phyloP scores from a whole-genome alignment of 1,284 basidiomycete genomes.

The Rhodotorula glutinis region DNA sequence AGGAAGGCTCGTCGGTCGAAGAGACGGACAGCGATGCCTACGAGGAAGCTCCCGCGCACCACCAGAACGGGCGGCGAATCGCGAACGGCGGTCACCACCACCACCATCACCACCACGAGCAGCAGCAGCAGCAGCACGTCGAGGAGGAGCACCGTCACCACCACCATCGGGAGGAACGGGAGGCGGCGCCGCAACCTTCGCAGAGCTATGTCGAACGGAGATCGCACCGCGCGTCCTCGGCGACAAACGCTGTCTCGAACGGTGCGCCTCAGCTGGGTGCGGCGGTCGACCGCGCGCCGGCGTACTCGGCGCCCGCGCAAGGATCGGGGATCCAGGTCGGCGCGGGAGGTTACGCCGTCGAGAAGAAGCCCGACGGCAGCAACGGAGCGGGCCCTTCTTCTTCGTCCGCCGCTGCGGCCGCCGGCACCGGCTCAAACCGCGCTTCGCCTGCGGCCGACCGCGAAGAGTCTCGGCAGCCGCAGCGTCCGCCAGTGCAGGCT shows the following conservation, averaged over 20 bases:
- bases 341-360: constrained; percentile 60
- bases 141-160: constrained; percentile 19
- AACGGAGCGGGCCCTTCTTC: neutral
- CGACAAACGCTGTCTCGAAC: neutral
- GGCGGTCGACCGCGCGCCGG: constrained; percentile 40
- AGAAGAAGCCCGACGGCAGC: constrained; percentile 40
- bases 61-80: constrained; percentile 41
- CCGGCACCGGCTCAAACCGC: neutral
- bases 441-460: no score
- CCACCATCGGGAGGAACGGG: constrained; percentile 45
- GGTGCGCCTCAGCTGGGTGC: constrained; percentile 6
- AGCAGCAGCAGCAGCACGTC: constrained; percentile 21
- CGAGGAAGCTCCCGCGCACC: constrained; percentile 45
- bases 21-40: constrained; percentile 52
- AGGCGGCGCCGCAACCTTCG: constrained; percentile 37
- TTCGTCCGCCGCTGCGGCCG: neutral
- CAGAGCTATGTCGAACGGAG: constrained; percentile 43
- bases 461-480: neutral
- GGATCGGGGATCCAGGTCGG: constrained; percentile 57
- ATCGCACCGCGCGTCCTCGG: neutral
- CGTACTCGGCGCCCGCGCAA: constrained; percentile 47
- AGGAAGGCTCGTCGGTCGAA: constrained; percentile 66
- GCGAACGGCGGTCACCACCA: constrained; percentile 39
- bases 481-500: neutral
- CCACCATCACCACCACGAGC: constrained; percentile 42